These are phyloP conservation scores for Solanum aculeatissimum DNA, from an alignment of 305 asterid genomes.

Conservation along the genomic window DNA sequence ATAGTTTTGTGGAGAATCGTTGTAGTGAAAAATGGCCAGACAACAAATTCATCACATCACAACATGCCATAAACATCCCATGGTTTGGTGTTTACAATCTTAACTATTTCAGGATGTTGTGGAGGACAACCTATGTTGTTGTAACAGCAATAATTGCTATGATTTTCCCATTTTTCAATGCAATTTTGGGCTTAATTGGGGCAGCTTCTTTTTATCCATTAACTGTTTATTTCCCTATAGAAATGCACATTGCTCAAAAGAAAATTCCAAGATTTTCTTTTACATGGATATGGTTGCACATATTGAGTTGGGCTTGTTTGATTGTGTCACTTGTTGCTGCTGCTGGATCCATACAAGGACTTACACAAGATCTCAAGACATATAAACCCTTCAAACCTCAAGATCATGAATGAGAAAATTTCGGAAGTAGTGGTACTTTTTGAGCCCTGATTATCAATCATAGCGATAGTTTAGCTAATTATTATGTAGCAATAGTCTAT, in stretches of 20 bases:
- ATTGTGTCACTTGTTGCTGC: conserved; percentile 13
- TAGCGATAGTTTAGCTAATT: neutral
- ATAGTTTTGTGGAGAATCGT: neutral
- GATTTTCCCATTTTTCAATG: conserved; percentile 15
- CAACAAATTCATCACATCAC: neutral
- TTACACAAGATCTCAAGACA: conserved; percentile 6
- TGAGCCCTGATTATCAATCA: neutral
- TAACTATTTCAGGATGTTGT: conserved; percentile 1
- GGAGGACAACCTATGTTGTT: conserved; percentile 13
- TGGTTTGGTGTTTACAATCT: neutral
- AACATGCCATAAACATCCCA: neutral
- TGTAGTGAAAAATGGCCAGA: conserved; percentile 1
- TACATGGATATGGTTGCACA: conserved; percentile 7
- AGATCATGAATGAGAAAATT: neutral
- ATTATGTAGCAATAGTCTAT: neutral
- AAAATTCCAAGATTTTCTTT: conserved; percentile 10
- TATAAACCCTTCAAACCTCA: conserved; percentile 10
- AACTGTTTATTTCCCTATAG: conserved; percentile 13
- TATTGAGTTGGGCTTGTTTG: conserved; percentile 11
- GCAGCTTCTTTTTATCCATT: conserved; percentile 11
- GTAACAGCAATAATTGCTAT: conserved; percentile 10
- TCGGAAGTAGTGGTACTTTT: neutral
- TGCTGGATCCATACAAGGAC: conserved; percentile 11
- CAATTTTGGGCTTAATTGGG: conserved; percentile 10
- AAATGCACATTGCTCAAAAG: conserved; percentile 7